Percentiles rank a stretch among this genome's conserved stretches.
phyloP scores from a whole-genome alignment of 2,329 filamentous ascomycete genomes.

The Colletotrichum sojae region DNA sequence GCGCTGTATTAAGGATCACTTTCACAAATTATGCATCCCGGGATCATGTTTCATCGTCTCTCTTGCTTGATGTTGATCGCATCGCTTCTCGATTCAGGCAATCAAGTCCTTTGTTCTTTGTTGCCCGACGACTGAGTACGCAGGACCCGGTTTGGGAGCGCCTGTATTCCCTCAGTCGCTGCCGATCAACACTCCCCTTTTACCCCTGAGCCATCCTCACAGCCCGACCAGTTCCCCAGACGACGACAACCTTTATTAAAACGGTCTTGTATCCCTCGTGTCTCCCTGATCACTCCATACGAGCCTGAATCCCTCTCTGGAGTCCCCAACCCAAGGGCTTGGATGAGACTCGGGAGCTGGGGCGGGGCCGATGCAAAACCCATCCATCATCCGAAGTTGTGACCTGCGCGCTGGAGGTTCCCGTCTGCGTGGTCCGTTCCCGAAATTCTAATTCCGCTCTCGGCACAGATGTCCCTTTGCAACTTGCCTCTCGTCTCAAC shows the following conservation, averaged over 20 bases:
- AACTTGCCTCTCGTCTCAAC: background rate
- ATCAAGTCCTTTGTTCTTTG: constrained; percentile 18
- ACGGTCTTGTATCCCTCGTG: no score
- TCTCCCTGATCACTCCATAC: constrained; percentile 9
- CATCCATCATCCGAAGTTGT: constrained; percentile 35
- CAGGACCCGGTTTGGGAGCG: background rate
- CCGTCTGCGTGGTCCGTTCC: constrained; percentile 27
- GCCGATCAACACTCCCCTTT: constrained; percentile 17
- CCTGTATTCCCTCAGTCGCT: background rate
- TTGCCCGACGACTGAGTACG: background rate
- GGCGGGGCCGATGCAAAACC: constrained; percentile 22
- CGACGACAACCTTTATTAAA: constrained; percentile 29
- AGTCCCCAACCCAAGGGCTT: no score
- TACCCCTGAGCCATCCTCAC: constrained; percentile 27
- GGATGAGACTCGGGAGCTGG: background rate
- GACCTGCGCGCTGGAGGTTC: constrained; percentile 10
- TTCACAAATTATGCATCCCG: constrained; percentile 28
- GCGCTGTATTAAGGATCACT: constrained; percentile 31
- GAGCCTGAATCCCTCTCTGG: no score
- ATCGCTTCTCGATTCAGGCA: constrained; percentile 10
- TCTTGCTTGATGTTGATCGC: constrained; percentile 9
- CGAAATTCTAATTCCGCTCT: constrained; percentile 29
- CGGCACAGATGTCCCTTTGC: background rate
- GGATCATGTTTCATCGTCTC: constrained; percentile 10
- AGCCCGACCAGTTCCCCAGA: constrained; percentile 29